Percentiles rank a stretch among this genome's conserved stretches.
Evolutionary conservation across 1,284 basidiomycete species (phyloP).

Genomic region (Porodaedalea pini): DNA sequence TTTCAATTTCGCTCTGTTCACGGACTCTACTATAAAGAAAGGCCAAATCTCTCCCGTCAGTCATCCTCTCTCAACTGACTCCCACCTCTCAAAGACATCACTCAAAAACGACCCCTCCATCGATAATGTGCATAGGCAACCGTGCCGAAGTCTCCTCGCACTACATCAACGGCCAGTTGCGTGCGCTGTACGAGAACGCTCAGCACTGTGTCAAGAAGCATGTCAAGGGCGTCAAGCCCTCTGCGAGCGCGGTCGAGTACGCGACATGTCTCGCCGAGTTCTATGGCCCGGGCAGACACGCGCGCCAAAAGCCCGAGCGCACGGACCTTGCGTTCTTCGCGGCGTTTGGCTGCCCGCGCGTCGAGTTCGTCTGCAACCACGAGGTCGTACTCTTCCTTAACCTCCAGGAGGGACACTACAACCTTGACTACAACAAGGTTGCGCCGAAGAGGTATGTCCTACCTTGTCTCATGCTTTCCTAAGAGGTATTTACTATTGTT

Average conservation of each 20-base stretch:
- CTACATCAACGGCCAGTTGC: conserved; percentile 22
- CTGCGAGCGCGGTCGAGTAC: conserved; percentile 14
- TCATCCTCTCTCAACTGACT: neutral
- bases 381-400: conserved; percentile 22
- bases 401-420: conserved; percentile 20
- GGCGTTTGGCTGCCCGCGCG: conserved; percentile 17
- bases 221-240: conserved; percentile 13
- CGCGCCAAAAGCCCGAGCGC: conserved; percentile 3
- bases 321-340: conserved; percentile 20
- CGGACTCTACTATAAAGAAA: no score
- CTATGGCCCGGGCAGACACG: conserved; percentile 19
- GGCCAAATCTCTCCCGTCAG: neutral
- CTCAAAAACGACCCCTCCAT: neutral
- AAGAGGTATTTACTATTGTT: neutral
- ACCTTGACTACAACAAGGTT: conserved; percentile 16
- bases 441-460: conserved; percentile 6
- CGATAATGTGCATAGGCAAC: conserved; percentile 21
- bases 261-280: conserved; percentile 20
- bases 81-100: no score
- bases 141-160: conserved; percentile 19
- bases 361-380: conserved; percentile 24
- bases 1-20: no score
- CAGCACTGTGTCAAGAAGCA: conserved; percentile 16
- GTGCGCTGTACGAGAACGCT: conserved; percentile 22
- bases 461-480: neutral